These are phyloP conservation scores for Candida loeiensis DNA, from an alignment of 805 yeast genomes.

Conservation along the genomic window DNA sequence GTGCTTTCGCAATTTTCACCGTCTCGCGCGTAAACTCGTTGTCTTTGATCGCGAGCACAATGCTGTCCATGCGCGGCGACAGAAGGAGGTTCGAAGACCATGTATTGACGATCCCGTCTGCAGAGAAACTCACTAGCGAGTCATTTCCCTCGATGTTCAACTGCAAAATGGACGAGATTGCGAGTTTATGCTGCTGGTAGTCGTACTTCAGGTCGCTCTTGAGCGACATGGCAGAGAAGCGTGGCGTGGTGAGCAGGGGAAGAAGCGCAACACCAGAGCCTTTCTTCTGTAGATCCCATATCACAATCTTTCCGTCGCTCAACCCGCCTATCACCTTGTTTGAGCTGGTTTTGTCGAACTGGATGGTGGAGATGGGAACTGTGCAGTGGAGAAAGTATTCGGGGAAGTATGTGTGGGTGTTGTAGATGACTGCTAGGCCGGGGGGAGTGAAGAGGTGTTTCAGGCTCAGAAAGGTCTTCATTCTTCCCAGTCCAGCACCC, in stretches of 20 bases:
- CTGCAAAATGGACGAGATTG: conserved; percentile 24
- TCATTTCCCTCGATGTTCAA: conserved; percentile 19
- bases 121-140: conserved; percentile 19
- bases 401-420: conserved; percentile 16
- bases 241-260: conserved; percentile 23
- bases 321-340: conserved; percentile 48
- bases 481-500: too few relatives aligned
- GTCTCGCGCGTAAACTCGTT: conserved; percentile 11
- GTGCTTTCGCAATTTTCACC: conserved; percentile 7
- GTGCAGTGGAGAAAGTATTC: conserved; percentile 41
- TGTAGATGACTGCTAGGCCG: conserved; percentile 14
- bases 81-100: conserved; percentile 36
- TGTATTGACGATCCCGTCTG: conserved; percentile 26
- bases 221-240: conserved; percentile 14
- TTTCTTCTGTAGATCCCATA: conserved; percentile 44
- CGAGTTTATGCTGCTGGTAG: conserved; percentile 16
- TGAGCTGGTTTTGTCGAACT: conserved; percentile 38
- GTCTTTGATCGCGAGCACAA: conserved; percentile 12
- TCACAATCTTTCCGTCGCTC: conserved; percentile 46
- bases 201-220: conserved; percentile 3
- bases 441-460: too few relatives aligned
- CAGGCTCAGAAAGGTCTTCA: too few relatives aligned
- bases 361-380: conserved; percentile 36
- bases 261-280: conserved; percentile 14
- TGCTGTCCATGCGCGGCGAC: conserved; percentile 22